These are phyloP conservation scores for Phlebiopsis gigantea DNA, from an alignment of 768 basidiomycete species.

Conservation along the genomic window DNA sequence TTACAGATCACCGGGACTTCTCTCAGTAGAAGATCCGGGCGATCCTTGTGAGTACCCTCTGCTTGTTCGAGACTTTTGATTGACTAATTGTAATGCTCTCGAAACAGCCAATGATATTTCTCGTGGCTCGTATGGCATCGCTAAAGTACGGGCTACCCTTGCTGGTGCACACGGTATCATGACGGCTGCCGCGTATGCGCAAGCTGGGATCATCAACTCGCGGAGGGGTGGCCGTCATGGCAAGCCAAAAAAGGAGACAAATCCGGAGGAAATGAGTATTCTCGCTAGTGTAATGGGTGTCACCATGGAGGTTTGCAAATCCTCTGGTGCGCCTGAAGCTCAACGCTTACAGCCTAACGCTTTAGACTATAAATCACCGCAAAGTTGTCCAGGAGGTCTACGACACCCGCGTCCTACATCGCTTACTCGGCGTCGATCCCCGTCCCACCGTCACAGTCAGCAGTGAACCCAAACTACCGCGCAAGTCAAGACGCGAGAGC, in stretches of 20 bases:
- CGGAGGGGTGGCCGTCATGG: constrained; percentile 46
- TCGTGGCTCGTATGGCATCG: constrained; percentile 78
- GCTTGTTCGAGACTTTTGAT: neutral
- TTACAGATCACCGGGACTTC: constrained; percentile 44
- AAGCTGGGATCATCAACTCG: constrained; percentile 57
- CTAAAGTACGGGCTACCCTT: constrained; percentile 75
- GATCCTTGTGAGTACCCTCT: constrained; percentile 63
- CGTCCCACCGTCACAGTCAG: constrained; percentile 2
- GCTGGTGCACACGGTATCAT: constrained; percentile 78
- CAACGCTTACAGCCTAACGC: neutral
- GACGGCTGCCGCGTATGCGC: constrained; percentile 64
- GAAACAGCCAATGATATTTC: constrained; percentile 87
- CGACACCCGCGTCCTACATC: constrained; percentile 52
- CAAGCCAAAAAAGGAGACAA: constrained; percentile 36
- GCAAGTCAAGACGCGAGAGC: constrained; percentile 5
- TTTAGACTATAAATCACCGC: constrained; percentile 71
- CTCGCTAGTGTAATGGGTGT: constrained; percentile 76
- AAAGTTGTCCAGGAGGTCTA: constrained; percentile 66
- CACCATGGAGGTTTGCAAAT: constrained; percentile 67
- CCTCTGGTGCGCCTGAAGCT: neutral
- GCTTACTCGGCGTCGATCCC: constrained; percentile 42
- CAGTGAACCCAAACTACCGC: neutral
- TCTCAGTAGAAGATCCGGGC: constrained; percentile 92
- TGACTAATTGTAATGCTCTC: neutral
- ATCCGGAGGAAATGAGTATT: constrained; percentile 70